phyloP scores from a whole-genome alignment of 192 early-diverging fungal species.

The Coemansia sp. region DNA sequence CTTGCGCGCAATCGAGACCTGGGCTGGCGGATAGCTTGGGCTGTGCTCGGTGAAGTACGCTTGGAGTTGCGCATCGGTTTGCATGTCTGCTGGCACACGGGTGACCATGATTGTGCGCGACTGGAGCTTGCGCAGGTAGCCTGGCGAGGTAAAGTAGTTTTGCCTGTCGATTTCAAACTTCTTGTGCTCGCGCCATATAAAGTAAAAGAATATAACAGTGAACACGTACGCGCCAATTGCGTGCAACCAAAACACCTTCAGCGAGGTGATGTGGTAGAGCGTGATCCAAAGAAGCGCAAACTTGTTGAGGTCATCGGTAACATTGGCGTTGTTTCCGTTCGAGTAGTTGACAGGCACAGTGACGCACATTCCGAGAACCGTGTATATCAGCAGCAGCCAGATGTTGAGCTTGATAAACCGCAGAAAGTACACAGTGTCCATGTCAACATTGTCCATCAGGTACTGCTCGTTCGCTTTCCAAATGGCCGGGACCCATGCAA shows the following conservation, averaged over 20 bases:
- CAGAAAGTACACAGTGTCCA: conserved; percentile 73
- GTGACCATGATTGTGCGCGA: conserved; percentile 69
- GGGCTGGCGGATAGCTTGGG: conserved; percentile 47
- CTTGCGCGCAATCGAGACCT: conserved; percentile 66
- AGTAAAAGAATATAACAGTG: conserved; percentile 55
- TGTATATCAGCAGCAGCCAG: conserved; percentile 58
- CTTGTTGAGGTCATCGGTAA: conserved; percentile 23
- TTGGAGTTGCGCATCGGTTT: conserved; percentile 57
- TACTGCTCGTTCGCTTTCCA: conserved; percentile 59
- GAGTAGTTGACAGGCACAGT: conserved; percentile 67
- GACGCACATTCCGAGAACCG: conserved; percentile 58
- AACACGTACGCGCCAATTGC: conserved; percentile 60
- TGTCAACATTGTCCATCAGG: conserved; percentile 63
- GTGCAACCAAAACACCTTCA: conserved; percentile 66
- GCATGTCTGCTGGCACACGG: conserved; percentile 59
- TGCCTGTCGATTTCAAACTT: conserved; percentile 57
- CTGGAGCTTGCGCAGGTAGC: conserved; percentile 63
- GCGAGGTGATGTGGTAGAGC: conserved; percentile 51
- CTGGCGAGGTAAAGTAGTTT: conserved; percentile 59
- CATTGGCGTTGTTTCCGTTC: conserved; percentile 56
- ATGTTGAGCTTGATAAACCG: conserved; percentile 63
- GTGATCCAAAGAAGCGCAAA: conserved; percentile 50
- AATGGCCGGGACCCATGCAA: conserved; percentile 65
- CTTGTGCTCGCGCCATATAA: conserved; percentile 57
- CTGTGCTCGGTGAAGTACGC: conserved; percentile 52